Conservation (phyloP, 768 basidiomycete genomes). For the Tricholoma sp. region DNA sequence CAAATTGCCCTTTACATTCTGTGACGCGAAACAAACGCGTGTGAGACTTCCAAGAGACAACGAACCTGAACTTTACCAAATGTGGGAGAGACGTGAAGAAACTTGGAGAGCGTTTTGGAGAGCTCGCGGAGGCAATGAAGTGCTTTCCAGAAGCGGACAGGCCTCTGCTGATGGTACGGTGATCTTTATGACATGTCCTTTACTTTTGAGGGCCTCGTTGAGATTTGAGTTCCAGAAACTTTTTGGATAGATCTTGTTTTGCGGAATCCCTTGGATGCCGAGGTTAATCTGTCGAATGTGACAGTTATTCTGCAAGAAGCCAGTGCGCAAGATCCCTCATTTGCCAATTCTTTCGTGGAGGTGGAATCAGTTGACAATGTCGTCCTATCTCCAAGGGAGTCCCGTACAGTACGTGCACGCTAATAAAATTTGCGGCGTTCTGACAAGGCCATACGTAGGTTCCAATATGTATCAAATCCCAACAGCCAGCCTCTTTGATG, state of each 20-base stretch:
- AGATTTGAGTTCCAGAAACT: conserved; percentile 39
- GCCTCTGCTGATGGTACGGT: conserved; percentile 58
- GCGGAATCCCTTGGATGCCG: conserved; percentile 69
- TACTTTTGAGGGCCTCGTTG: conserved; percentile 5
- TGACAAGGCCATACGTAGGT: conserved; percentile 33
- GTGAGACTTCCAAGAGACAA: conserved; percentile 53
- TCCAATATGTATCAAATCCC: conserved; percentile 56
- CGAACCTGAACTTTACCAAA: conserved; percentile 32
- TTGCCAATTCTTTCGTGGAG: conserved; percentile 38
- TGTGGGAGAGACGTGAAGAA: conserved; percentile 65
- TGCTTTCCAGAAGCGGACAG: conserved; percentile 48
- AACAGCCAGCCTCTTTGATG: conserved; percentile 43
- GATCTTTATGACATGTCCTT: conserved; percentile 5
- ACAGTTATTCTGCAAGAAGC: conserved; percentile 48
- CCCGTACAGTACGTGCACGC: conserved; percentile 46
- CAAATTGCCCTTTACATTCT: conserved; percentile 64
- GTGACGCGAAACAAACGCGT: conserved; percentile 49
- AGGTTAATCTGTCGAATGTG: conserved; percentile 62
- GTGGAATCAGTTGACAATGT: conserved; percentile 62
- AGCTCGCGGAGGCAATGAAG: conserved; percentile 45
- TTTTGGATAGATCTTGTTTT: conserved; percentile 76
- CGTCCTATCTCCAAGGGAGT: conserved; percentile 56
- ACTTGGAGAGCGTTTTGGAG: conserved; percentile 62
- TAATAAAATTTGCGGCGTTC: not conserved
- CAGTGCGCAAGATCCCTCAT: conserved; percentile 21